Conservation (phyloP, 2,329 filamentous ascomycete species). For the Hypoxylon sp. region DNA sequence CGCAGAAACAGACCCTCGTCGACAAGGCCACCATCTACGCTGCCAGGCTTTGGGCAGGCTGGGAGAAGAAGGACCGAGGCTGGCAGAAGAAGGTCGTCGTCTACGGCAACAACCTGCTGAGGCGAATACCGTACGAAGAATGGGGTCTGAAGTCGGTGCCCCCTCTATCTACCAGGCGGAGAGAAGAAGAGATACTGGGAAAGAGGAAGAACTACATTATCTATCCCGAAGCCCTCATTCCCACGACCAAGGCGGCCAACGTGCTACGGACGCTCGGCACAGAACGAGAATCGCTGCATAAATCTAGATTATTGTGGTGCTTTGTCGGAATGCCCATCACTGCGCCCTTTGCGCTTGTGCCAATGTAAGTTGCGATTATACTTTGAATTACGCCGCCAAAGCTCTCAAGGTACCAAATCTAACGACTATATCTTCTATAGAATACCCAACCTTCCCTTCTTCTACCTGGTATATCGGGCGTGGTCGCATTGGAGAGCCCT, state of each 20-base stretch:
- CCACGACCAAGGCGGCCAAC: conserved; percentile 66
- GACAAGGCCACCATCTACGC: conserved; percentile 78
- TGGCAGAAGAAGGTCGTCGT: conserved; percentile 90
- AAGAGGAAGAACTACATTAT: conserved; percentile 74
- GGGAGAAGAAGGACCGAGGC: conserved; percentile 83
- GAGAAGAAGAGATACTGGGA: conserved; percentile 68
- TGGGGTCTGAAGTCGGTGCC: conserved; percentile 97
- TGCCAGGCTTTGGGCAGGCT: conserved; percentile 79
- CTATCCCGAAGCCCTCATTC: conserved; percentile 77
- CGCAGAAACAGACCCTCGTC: conserved; percentile 62
- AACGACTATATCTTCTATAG: conserved; percentile 52
- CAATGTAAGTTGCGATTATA: conserved; percentile 69
- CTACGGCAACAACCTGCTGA: conserved; percentile 86
- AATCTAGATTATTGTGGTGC: conserved; percentile 79
- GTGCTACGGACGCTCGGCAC: conserved; percentile 77
- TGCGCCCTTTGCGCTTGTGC: conserved; percentile 82
- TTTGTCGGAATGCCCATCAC: conserved; percentile 83
- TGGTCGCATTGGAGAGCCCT: conserved; percentile 93
- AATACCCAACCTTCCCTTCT: conserved; percentile 94
- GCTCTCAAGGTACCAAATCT: too few species aligned
- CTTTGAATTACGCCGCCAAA: neutral
- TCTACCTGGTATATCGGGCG: conserved; percentile 89
- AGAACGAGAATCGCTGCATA: conserved; percentile 82
- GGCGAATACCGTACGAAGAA: conserved; percentile 93
- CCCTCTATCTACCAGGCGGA: conserved; percentile 73